Evolutionary conservation across 2,329 filamentous ascomycete species (phyloP), one percentile per base, ranked within the genome.

Genomic region (Epichloe brachyelytri): DNA sequence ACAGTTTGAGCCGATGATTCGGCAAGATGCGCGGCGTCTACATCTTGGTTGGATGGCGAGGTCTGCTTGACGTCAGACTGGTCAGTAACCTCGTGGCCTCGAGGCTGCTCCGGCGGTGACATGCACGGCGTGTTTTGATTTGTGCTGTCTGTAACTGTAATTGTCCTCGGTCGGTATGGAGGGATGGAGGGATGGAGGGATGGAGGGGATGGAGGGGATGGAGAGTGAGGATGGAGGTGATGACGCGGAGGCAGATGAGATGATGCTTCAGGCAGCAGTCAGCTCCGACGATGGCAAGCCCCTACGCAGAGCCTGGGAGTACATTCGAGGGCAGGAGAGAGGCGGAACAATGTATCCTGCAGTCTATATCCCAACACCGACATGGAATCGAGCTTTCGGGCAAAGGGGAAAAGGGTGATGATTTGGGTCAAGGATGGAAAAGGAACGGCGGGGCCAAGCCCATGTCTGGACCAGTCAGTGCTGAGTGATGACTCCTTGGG

Each of bases 21-120:
- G 36, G 34, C 20, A 19, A 17, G 39, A n/a, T 49, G 45, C 7
- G 46, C 41, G 26, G 34, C 36, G 30, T 45, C 43, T 49, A 49
- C 46, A 52, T 52, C 20, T 30, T 46, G 22, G 14, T 37, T n/a
- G 41, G 17, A 34, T n/a, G 46, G 36, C 33, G 46, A 20, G 40
- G 45, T n/a, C 22, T 46, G 40, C 36, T 53, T 17, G 53, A 33
- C 48, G 51, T n/a, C 50, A 26, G 43, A 19, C 48, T 39, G 43
- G 48, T 49, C 37, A 33, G 53, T 57, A 49, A 54, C 47, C 57
- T 54, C 56, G 53, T 55, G 58, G 60, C 58, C 53, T 49, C 59
- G 53, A 52, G 61, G 58, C 41, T 57, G 56, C 56, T 65, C 64
- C 51, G 62, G 62, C 54, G 63, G 63, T 64, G 66, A 68, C 66